Evolutionary conservation across 208 protist species (phyloP), one percentile per base, ranked within the genome.

Genomic region (Sergeia podlipaevii): DNA sequence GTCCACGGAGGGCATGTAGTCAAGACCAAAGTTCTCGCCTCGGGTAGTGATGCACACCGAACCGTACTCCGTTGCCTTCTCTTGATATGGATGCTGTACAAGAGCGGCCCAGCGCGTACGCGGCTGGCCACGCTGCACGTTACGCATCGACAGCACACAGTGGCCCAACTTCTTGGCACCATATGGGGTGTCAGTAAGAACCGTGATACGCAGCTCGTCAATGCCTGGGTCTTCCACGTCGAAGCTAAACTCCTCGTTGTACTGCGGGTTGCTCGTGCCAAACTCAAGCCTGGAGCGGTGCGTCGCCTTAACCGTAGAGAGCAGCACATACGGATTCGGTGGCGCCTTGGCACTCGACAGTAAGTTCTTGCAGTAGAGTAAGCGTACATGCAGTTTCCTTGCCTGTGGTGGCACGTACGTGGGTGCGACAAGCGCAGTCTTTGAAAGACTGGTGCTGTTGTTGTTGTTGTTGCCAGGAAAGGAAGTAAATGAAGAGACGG

Each of bases 121-220:
- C 52, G 69, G 62, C 28, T 69, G 61, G 24, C 61, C 80, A 7
- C 71, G 60, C 60, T 82, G 83, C 48, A 91, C 65, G 59, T 89
- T 91, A 38, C 70, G 69, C 51, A 94, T 53, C 0, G 87, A 91
- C 46, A 94, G 38, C 23, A 80, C 60, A 62, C 87, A 94, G 54
- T 82, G 58, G 15, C 87, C 87, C 36, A 94, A 51, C 67, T 73
- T 76, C 60, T 78, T 83, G 26, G 76, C 55, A 15, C 86, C 86
- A 59, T 85, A 89, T 8, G 74, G 67, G 3, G 86, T 94, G 52
- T 94, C 82, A 5, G 86, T 89, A 26, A 89, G 71, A 26, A 91
- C 80, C 6, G 65, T 88, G 46, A 91, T 74, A 34, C 53, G 67
- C 15, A 94, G 66, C 41, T 62, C 73, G 46, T 89, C 82, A 21